Percentiles rank a stretch among this genome's conserved stretches.
Evolutionary conservation across 2,329 filamentous ascomycete species (phyloP).

Genomic region (Dactylella cylindrospora): DNA sequence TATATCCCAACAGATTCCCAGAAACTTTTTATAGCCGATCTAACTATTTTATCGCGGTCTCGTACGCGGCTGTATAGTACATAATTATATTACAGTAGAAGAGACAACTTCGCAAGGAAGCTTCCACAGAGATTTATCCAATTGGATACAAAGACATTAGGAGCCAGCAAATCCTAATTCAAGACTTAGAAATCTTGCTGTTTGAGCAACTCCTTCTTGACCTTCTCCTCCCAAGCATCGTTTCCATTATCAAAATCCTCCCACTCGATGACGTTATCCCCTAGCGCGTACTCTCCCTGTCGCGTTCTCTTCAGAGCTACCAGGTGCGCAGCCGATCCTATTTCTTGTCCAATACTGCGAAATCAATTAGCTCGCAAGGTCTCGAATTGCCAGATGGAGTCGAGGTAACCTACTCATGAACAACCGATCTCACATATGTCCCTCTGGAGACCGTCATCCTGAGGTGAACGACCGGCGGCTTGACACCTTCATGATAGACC

Average conservation of each 20-base stretch:
- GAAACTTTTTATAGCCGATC: no score
- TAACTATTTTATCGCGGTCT: no score
- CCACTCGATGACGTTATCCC: constrained; percentile 53
- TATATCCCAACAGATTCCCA: no score
- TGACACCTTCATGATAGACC: constrained; percentile 55
- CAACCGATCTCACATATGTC: constrained; percentile 93
- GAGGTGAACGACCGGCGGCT: constrained; percentile 74
- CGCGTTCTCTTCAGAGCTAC: constrained; percentile 75
- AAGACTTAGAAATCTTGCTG: constrained; percentile 10
- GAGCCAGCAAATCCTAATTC: no score
- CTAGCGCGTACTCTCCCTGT: constrained; percentile 77
- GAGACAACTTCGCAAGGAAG: no score
- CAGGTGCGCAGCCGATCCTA: constrained; percentile 84
- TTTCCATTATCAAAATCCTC: constrained; percentile 42
- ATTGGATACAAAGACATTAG: no score
- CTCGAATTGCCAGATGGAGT: not conserved
- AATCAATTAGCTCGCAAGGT: constrained; percentile 1
- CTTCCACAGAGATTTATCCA: no score
- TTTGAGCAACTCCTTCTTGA: constrained; percentile 17
- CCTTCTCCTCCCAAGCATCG: constrained; percentile 24
- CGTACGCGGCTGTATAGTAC: no score
- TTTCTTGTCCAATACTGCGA: constrained; percentile 67
- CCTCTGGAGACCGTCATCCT: constrained; percentile 92
- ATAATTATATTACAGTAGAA: no score
- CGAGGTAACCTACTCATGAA: constrained; percentile 65